A percentile compares a stretch with the other conserved stretches of the same genome.
phyloP scores from a whole-genome alignment of 164 flowering plant genomes.

The Umbilicus rupestris region DNA sequence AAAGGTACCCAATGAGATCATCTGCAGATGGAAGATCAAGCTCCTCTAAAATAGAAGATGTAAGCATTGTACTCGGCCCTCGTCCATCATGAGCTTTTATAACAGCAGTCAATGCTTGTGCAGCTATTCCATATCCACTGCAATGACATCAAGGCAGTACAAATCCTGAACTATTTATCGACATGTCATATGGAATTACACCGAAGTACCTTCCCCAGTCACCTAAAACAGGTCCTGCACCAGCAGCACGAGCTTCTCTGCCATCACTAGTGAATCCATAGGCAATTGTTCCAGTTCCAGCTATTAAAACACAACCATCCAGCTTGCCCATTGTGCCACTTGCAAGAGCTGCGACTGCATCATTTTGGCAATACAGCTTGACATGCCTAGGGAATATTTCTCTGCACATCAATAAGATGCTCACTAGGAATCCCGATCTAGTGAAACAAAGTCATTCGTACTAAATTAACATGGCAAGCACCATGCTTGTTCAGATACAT shows the following conservation, averaged over 20 bases:
- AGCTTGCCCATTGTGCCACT: slow-evolving; percentile 72
- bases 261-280: slow-evolving; percentile 68
- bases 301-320: slow-evolving; percentile 66
- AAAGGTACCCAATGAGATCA: slow-evolving; percentile 73
- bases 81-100: slow-evolving; percentile 89
- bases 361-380: slow-evolving; percentile 51
- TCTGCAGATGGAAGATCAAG: slow-evolving; percentile 77
- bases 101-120: slow-evolving; percentile 78
- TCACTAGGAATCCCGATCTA: too few species aligned
- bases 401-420: slow-evolving; percentile 19
- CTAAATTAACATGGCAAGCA: not conserved
- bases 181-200: not conserved
- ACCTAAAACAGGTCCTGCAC: slow-evolving; percentile 69
- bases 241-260: slow-evolving; percentile 66
- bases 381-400: slow-evolving; percentile 44
- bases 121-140: slow-evolving; percentile 98
- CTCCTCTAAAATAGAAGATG: slow-evolving; percentile 31
- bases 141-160: not conserved
- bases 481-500: too few species aligned
- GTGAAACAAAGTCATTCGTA: not conserved
- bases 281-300: slow-evolving; percentile 65
- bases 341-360: slow-evolving; percentile 68
- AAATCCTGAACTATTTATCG: not conserved
- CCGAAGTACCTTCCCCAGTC: slow-evolving; percentile 60
- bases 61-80: slow-evolving; percentile 72